A percentile compares a stretch with the other conserved stretches of the same genome.
Evolutionary conservation across 345 rosid genomes (phyloP).

Genomic region (Brassica cretica): DNA sequence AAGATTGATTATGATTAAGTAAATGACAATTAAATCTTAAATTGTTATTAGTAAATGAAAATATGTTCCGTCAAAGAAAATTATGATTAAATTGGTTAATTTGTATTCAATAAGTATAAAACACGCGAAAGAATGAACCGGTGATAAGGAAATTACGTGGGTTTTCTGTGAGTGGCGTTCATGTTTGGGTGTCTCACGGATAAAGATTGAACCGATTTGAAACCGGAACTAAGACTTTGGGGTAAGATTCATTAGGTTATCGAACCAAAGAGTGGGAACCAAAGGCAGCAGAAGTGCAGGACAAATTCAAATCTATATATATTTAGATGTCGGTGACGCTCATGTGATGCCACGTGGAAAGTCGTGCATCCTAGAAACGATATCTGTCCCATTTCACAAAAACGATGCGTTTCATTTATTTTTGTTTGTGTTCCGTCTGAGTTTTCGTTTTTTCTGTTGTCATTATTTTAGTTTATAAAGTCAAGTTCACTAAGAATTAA

Average conservation of each 20-base stretch:
- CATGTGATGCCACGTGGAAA: too few species aligned
- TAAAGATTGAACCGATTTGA: background rate
- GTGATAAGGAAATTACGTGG: background rate
- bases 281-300: background rate
- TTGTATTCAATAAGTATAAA: background rate
- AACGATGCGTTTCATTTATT: too few species aligned
- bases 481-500: too few species aligned
- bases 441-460: too few species aligned
- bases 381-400: too few species aligned
- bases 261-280: background rate
- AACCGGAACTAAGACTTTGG: slow-evolving; percentile 5
- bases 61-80: background rate
- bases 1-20: background rate
- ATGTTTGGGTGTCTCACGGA: background rate
- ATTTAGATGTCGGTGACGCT: too few species aligned
- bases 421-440: too few species aligned
- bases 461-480: too few species aligned
- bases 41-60: background rate
- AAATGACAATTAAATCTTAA: background rate
- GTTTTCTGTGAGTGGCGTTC: background rate
- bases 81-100: background rate
- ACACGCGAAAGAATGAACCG: background rate
- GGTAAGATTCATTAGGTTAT: background rate
- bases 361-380: too few species aligned
- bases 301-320: background rate